Evolutionary conservation across 331 rosid species (phyloP).

Genomic region (Quercus phellos): DNA sequence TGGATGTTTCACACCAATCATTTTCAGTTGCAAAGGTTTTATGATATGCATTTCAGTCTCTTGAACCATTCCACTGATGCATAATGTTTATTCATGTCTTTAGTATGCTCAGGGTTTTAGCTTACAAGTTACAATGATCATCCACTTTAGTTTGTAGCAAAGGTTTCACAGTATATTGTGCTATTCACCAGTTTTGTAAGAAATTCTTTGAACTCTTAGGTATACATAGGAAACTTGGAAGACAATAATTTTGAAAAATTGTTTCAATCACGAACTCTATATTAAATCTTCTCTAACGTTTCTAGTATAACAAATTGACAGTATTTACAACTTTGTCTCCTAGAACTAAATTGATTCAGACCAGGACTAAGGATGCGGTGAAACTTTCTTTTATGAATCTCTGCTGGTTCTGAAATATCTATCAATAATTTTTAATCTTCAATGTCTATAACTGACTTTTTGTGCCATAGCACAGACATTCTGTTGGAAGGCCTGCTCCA

Average conservation of each 20-base stretch:
- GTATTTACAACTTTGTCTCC: not conserved
- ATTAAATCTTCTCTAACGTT: not conserved
- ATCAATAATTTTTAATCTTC: constrained; percentile 27
- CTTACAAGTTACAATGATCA: not conserved
- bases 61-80: not conserved
- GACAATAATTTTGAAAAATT: not conserved
- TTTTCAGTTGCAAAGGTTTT: not conserved
- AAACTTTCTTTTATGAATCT: not conserved
- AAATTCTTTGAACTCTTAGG: not conserved
- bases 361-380: not conserved
- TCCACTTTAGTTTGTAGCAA: not conserved
- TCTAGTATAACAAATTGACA: not conserved
- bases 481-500: constrained; percentile 99
- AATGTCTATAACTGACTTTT: constrained; percentile 34
- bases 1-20: not conserved
- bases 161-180: not conserved
- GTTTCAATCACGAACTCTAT: not conserved
- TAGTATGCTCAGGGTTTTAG: not conserved
- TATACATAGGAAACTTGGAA: not conserved
- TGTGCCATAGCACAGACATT: constrained; percentile 83
- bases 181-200: not conserved
- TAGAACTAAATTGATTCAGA: not conserved
- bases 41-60: not conserved
- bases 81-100: not conserved
- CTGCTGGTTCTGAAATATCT: not conserved